Evolutionary conservation across 495 filamentous ascomycete species (phyloP), one percentile per base, ranked within the genome.

Genomic region (Penicillium manginii): DNA sequence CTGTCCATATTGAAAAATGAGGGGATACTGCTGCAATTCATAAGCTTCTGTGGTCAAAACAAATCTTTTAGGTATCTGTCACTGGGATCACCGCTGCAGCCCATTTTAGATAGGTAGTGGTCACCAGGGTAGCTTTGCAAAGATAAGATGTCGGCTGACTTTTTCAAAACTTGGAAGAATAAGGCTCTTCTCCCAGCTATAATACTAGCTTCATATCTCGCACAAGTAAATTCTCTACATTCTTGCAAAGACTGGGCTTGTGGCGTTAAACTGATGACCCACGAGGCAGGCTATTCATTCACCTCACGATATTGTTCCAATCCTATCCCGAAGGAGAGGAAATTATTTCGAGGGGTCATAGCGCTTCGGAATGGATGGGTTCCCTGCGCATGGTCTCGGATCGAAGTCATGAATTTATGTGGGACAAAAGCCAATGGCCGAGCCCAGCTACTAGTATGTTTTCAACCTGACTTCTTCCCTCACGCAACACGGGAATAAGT

Each of bases 1-100:
- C 57, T 70, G 57, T 67, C 18, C 15, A 53, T 49, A 58, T 65
- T 42, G 23, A 57, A 65, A 65, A 65, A 37, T 23, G 7, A 46
- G 45, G 54, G 39, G 31, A 23, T 32, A 12, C 12, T 22, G 6
- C 15, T 47, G 31, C 40, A 29, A 29, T 50, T 51, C 31, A 10
- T 50, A 51, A 4, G 11, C 11, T 32, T 11, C 50, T 31, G 9
- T 17, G 35, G 18, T 32, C 9, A 21, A 54, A 12, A 4, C 21
- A 4, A 62, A 55, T 64, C 49, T 54, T 18, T 18, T 35, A 43
- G 29, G 42, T 29, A 37, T 35, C 21, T 59, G 26, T 35, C 48
- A 15, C 52, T 59, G 39, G 57, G 54, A 51, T 65, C 23, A 56
- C 52, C 50, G 59, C 56, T 67, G 59, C 55, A 59, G 61, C 35